Evolutionary conservation across 2,329 filamentous ascomycete species (phyloP).

Genomic region (Harringtonia aguacate): DNA sequence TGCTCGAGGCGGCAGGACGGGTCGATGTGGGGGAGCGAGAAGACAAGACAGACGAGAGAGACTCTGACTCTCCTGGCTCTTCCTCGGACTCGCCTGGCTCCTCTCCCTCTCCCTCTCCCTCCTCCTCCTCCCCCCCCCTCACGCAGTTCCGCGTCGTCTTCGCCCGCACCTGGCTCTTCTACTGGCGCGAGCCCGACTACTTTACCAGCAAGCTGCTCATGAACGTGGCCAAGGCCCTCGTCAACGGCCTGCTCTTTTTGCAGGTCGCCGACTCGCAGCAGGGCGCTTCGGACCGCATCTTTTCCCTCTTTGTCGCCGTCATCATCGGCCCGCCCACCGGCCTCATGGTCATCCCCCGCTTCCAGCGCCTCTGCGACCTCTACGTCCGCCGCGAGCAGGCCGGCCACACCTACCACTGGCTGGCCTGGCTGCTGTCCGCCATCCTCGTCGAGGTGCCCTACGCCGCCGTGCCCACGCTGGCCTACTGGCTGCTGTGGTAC

Average conservation of each 20-base stretch:
- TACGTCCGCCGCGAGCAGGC: constrained; percentile 79
- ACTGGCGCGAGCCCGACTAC: constrained; percentile 82
- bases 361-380: constrained; percentile 68
- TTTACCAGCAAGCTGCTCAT: constrained; percentile 73
- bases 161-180: constrained; percentile 64
- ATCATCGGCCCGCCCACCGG: constrained; percentile 71
- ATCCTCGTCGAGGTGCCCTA: constrained; percentile 77
- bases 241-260: constrained; percentile 76
- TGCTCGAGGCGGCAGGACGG: constrained; percentile 1
- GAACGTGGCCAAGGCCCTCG: constrained; percentile 53
- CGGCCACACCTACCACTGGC: constrained; percentile 75
- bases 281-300: constrained; percentile 76
- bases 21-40: no score
- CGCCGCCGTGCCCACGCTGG: constrained; percentile 60
- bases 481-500: constrained; percentile 63
- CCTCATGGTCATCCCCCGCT: constrained; percentile 75
- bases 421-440: constrained; percentile 70
- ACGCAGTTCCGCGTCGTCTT: constrained; percentile 58
- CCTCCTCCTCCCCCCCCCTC: constrained; percentile 69
- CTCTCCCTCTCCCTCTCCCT: no score
- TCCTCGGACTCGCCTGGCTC: no score
- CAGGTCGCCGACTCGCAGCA: constrained; percentile 58
- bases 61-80: constrained; percentile 15
- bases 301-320: constrained; percentile 71
- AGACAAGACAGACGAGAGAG: constrained; percentile 42